These are phyloP conservation scores for Fusarium albosuccineum DNA, from an alignment of 2,329 filamentous ascomycete genomes.

Conservation along the genomic window DNA sequence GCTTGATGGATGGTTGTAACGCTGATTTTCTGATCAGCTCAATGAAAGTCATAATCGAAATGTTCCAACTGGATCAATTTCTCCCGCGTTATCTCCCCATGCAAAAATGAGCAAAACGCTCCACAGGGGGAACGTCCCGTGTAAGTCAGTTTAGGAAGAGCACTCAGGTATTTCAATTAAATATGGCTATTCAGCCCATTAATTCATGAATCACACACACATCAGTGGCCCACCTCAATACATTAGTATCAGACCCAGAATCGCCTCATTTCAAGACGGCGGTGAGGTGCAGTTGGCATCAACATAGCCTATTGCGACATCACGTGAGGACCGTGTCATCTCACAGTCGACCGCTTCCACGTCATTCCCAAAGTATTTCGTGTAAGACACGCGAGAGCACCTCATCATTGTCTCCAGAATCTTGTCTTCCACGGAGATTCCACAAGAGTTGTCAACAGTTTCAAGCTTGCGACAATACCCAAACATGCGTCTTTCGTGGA, in stretches of 20 bases:
- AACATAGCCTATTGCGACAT: not conserved
- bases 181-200: not conserved
- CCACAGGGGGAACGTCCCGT: not conserved
- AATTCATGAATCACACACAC: not conserved
- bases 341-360: not conserved
- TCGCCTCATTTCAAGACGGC: not conserved
- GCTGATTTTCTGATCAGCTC: too few species aligned
- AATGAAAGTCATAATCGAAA: too few species aligned
- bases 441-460: not conserved
- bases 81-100: not conserved
- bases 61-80: too few species aligned
- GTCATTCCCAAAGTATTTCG: not conserved
- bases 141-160: not conserved
- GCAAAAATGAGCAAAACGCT: not conserved
- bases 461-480: not conserved
- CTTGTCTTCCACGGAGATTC: not conserved
- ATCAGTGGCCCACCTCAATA: not conserved
- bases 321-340: slow-evolving; percentile 10
- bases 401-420: not conserved
- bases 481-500: slow-evolving; percentile 35
- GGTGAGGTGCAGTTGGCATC: not conserved
- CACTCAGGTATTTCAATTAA: not conserved
- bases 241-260: not conserved
- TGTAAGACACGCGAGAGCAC: not conserved
- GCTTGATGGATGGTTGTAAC: too few species aligned